Conservation (phyloP, 176 grass and related monocot species). For the Eleusine indica region DNA sequence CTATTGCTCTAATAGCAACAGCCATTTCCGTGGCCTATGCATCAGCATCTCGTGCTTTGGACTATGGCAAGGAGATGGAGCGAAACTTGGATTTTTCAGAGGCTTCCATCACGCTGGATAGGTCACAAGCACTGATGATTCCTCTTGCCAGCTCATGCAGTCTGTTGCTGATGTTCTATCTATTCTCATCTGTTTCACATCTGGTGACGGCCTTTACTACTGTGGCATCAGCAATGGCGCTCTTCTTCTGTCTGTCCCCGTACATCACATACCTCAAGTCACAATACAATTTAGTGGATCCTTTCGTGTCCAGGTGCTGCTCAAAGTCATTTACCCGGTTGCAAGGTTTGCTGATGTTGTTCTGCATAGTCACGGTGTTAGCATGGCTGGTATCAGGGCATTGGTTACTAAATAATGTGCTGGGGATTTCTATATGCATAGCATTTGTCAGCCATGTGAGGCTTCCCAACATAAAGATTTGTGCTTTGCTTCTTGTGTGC, state of each 20-base stretch:
- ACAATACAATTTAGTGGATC: slow-evolving; percentile 59
- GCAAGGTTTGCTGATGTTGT: slow-evolving; percentile 61
- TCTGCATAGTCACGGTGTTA: slow-evolving; percentile 61
- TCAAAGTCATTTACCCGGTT: slow-evolving; percentile 77
- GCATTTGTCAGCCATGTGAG: slow-evolving; percentile 97
- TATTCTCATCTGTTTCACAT: slow-evolving; percentile 93
- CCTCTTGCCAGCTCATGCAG: slow-evolving; percentile 87
- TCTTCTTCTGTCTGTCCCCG: slow-evolving; percentile 89
- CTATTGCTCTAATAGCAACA: slow-evolving; percentile 69
- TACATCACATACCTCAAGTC: slow-evolving; percentile 56
- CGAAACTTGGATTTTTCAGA: slow-evolving; percentile 95
- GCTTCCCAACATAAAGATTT: slow-evolving; percentile 98
- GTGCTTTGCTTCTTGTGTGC: slow-evolving; percentile 74
- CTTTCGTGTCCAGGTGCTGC: slow-evolving; percentile 78
- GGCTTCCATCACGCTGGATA: slow-evolving; percentile 84
- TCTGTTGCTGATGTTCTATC: slow-evolving; percentile 91
- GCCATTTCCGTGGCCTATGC: slow-evolving; percentile 82
- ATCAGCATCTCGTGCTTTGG: slow-evolving; percentile 76
- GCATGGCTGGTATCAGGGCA: slow-evolving; percentile 89
- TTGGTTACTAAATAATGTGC: slow-evolving; percentile 89
- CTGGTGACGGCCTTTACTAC: slow-evolving; percentile 81
- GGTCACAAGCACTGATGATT: slow-evolving; percentile 84
- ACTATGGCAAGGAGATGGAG: slow-evolving; percentile 93
- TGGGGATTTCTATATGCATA: slow-evolving; percentile 91
- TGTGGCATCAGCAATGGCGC: slow-evolving; percentile 69